Conservation (phyloP, 208 protist genomes). For the Trypanosoma mega region DNA sequence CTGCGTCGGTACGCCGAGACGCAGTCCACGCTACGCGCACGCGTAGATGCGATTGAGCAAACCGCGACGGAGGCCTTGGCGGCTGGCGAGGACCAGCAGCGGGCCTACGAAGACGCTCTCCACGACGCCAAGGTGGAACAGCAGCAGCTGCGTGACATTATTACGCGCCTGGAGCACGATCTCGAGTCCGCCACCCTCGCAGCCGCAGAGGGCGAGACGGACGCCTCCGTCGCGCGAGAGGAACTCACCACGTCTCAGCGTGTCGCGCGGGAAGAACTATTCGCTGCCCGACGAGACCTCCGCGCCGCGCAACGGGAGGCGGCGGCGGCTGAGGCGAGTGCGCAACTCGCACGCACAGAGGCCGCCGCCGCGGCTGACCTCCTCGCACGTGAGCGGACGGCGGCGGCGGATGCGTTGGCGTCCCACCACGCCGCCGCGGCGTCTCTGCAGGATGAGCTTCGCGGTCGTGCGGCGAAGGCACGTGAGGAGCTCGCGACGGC, state of each 20-base stretch:
- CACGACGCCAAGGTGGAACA: slow-evolving; percentile 60
- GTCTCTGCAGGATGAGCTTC: no score
- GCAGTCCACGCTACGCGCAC: slow-evolving; percentile 35
- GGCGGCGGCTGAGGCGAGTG: no score
- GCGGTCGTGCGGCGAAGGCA: slow-evolving; percentile 4
- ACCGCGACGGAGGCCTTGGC: slow-evolving; percentile 57
- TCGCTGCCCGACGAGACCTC: slow-evolving; percentile 41
- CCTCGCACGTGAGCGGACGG: no score
- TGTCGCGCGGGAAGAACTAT: slow-evolving; percentile 43
- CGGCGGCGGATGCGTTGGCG: no score
- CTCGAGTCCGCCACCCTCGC: slow-evolving; percentile 29
- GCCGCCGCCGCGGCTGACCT: no score
- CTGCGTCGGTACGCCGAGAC: slow-evolving; percentile 31
- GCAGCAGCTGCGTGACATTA: slow-evolving; percentile 41
- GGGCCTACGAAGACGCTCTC: slow-evolving; percentile 42
- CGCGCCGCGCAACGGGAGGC: no score
- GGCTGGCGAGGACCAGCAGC: slow-evolving; percentile 55
- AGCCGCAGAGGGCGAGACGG: slow-evolving; percentile 26
- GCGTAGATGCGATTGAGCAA: slow-evolving; percentile 53
- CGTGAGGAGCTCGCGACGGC: slow-evolving; percentile 30
- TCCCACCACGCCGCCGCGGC: no score
- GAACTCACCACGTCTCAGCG: slow-evolving; percentile 28
- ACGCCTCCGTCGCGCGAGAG: slow-evolving; percentile 30
- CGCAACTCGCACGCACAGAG: no score
- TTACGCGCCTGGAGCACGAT: slow-evolving; percentile 37